These are phyloP conservation scores for Grifola frondosa DNA, from an alignment of 1,284 basidiomycete species.

Conservation along the genomic window DNA sequence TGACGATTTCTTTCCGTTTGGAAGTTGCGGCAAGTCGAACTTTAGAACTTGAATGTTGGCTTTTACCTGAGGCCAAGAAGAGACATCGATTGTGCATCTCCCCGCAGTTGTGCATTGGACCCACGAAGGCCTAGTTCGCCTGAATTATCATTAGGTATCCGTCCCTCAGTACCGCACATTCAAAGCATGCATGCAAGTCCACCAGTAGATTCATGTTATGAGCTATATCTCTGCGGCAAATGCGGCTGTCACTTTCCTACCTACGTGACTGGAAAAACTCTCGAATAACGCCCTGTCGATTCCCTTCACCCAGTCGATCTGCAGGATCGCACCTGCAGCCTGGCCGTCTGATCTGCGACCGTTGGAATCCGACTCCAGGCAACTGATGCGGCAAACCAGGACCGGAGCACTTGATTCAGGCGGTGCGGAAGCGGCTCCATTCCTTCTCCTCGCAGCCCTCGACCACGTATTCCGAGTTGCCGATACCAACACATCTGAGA, in stretches of 20 bases:
- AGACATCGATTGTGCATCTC: too few species aligned
- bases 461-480: conserved; percentile 72
- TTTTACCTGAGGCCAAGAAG: too few species aligned
- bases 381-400: conserved; percentile 29
- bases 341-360: conserved; percentile 6
- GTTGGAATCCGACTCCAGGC: conserved; percentile 13
- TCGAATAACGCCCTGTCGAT: conserved; percentile 61
- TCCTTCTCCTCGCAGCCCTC: conserved; percentile 59
- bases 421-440: conserved; percentile 19
- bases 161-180: too few species aligned
- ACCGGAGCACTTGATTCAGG: conserved; percentile 4
- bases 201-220: too few species aligned
- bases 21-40: too few species aligned
- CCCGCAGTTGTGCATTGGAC: too few species aligned
- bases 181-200: too few species aligned
- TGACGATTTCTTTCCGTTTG: too few species aligned
- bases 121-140: too few species aligned
- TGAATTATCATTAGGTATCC: too few species aligned
- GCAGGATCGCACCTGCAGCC: conserved; percentile 27
- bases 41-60: too few species aligned
- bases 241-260: conserved; percentile 35
- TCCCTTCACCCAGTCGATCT: conserved; percentile 67
- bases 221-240: too few species aligned
- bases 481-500: conserved; percentile 35
- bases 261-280: conserved; percentile 64